Base-by-base conservation (phyloP, 345 rosid genomes). In the Raphanus raphanistrum region DNA sequence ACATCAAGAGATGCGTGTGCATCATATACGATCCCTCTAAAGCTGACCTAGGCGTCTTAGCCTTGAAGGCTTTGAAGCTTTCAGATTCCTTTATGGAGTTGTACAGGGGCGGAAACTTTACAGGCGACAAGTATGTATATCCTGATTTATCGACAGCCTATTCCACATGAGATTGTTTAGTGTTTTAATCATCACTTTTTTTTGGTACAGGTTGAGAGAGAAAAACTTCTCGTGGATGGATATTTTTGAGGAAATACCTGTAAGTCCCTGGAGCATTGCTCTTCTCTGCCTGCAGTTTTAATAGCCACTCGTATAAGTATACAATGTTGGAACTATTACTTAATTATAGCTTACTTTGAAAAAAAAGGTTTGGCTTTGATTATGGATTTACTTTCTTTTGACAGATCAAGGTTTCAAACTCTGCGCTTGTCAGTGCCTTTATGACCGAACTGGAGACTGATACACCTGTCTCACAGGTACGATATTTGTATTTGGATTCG, bases 201-300 rank as follows among this genome's bases (percentile, higher is more conserved):
- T 63, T 58, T 17, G 21, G 21, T 21, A 13, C 76, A 96, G 99
- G 88, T 84, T 96, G 92, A 91, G 99, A 82, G 99, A 96, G 90
- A 93, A 87, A 80, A 93, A 91, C 77, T 88, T 96, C 85, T 90
- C 99, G 28, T 96, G 99, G 99, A 94, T 90, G 87, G 98, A 93
- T 85, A 93, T 96, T 68, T 96, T 96, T 76, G 99, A 96, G 81
- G 99, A 96, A 80, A 96, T 96, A 63, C 99, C 99, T 15, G 99
- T 96, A 88, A 91, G 97, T 73, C 28, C 77, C 67, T 64, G 60
- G 41, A 33, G 43, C 76, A 29, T 71, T 33, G 13, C 55, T 65
- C 58, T 64, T 31, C 13, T 25, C 38, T 55, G 26, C 38, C 38
- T 15, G 6, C 27, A 13, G 5, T 66, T 41, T 29, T 66, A 66